phyloP scores from a whole-genome alignment of 2,329 filamentous ascomycete genomes.

The Hypoxylon rubiginosum region DNA sequence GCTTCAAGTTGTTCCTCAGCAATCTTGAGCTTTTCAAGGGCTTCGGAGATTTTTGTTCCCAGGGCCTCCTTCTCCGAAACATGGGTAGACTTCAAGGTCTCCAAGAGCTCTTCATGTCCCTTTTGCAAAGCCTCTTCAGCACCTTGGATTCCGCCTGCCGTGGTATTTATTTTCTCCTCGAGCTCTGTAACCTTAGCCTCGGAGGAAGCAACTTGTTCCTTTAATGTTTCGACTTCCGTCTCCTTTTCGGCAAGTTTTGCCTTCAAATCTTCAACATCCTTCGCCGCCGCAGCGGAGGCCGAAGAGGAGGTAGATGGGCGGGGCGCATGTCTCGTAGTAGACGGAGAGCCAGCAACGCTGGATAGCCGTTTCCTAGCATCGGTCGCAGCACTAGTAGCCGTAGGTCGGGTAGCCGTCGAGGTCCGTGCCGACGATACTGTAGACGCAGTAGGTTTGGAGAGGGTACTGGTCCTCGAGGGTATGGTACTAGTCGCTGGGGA shows the following conservation, averaged over 20 bases:
- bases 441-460: conserved; percentile 56
- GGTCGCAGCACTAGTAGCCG: conserved; percentile 56
- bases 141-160: conserved; percentile 53
- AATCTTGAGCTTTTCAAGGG: conserved; percentile 63
- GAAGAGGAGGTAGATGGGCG: conserved; percentile 57
- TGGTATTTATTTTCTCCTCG: conserved; percentile 63
- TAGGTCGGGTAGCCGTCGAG: conserved; percentile 53
- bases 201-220: conserved; percentile 67
- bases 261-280: conserved; percentile 72
- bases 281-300: conserved; percentile 60
- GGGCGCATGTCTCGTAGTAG: conserved; percentile 58
- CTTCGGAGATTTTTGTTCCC: conserved; percentile 62
- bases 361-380: conserved; percentile 72
- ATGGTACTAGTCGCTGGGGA: conserved; percentile 43
- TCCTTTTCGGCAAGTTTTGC: conserved; percentile 70
- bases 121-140: conserved; percentile 58
- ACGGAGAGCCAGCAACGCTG: conserved; percentile 58
- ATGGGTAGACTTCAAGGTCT: conserved; percentile 64
- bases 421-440: conserved; percentile 40
- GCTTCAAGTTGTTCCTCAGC: conserved; percentile 66
- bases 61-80: conserved; percentile 63
- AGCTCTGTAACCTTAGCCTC: conserved; percentile 69
- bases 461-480: conserved; percentile 53
- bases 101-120: conserved; percentile 62
- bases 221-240: conserved; percentile 68